Evolutionary conservation across 441 rosid genomes (phyloP), one percentile per base, ranked within the genome.

Genomic region (Syzygium malaccense): DNA sequence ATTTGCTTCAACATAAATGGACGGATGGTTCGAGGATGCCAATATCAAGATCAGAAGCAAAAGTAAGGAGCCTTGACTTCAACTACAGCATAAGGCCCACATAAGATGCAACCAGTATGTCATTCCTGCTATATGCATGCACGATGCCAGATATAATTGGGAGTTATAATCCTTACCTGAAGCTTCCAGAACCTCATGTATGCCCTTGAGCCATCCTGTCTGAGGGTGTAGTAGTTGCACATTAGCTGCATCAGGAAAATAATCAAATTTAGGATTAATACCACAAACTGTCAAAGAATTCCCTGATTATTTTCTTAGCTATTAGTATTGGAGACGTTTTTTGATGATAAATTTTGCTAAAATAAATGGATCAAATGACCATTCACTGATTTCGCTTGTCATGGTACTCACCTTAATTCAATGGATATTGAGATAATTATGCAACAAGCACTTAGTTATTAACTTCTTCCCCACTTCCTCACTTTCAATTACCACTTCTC

Each of bases 191-290:
- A 93, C 91, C 99, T 94, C 86, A 93, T 66, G 91, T 88, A 96
- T 75, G 99, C 95, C 91, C 93, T 93, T 86, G 98, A 97, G 19
- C 99, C 99, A 87, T 98, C 99, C 92, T 95, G 97, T 91, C 99
- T 93, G 91, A 97, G 93, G 55, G 99, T 97, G 90, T 96, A 97
- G 90, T 95, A 93, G 92, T 97, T 98, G 95, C 99, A 98, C 98
- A 96, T 96, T 20, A 98, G 96, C 99, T 98, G 98, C 96, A 92
- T 87, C 66, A 66, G 87, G 83, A 53, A 37, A 86, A 64, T 10
- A 62, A 45, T 75, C 49, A 56, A 41, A 75, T 41, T 37, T 75
- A 37, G 54, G n/a, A 53, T 85, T 23, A 18, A 26, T 17, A 30
- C 25, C n/a, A 48, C 55, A 51, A 71, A 33, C 56, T 64, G 26